Conservation (phyloP, 805 yeast genomes). For the Zygosaccharomyces gambellarensis region DNA sequence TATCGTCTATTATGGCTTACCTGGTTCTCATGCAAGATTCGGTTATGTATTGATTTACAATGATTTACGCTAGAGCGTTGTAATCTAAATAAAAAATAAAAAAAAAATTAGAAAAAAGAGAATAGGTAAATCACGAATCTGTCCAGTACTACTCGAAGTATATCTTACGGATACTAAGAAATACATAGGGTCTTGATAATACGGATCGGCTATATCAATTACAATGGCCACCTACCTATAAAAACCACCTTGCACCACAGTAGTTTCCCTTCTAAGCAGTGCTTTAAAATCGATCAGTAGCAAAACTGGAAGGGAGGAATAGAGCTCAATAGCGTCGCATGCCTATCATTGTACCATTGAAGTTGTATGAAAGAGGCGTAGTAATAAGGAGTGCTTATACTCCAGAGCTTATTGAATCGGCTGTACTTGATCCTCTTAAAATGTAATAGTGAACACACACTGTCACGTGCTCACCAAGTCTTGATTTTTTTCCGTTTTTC, state of each 20-base stretch:
- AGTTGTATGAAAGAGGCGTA: too few relatives aligned
- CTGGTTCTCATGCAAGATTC: not conserved
- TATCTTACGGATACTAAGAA: too few relatives aligned
- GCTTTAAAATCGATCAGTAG: not conserved
- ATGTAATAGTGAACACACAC: too few relatives aligned
- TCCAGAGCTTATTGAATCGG: too few relatives aligned
- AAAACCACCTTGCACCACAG: not conserved
- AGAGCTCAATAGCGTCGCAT: not conserved
- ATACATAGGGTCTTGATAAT: too few relatives aligned
- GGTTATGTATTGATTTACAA: not conserved
- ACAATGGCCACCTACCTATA: too few relatives aligned
- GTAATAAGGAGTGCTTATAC: too few relatives aligned
- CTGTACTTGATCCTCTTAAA: too few relatives aligned
- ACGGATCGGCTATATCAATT: too few relatives aligned
- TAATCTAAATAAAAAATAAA: not conserved
- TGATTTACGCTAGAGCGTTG: not conserved
- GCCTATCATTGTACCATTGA: not conserved
- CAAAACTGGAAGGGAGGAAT: not conserved
- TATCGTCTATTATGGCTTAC: too few relatives aligned
- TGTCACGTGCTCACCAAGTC: not conserved
- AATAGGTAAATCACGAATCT: too few relatives aligned
- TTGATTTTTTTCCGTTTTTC: not conserved
- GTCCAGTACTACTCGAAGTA: too few relatives aligned
- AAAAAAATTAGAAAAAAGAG: not conserved
- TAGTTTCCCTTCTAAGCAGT: not conserved